A percentile compares a stretch with the other conserved stretches of the same genome.
Evolutionary conservation across 2,329 filamentous ascomycete genomes (phyloP).

Genomic region (Penicillium sp.): DNA sequence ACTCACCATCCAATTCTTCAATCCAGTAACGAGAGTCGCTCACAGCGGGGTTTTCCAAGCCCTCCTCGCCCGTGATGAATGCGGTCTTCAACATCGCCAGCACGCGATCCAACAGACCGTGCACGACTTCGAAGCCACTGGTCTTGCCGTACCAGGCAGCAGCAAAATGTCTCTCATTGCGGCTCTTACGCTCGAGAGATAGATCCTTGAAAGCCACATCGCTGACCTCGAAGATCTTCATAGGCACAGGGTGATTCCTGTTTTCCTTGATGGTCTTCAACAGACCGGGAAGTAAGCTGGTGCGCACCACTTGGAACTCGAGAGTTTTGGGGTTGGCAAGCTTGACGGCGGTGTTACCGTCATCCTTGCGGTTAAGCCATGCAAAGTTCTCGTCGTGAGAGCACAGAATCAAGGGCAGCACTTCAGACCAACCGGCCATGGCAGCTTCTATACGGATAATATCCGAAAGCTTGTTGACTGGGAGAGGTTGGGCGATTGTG

Average conservation of each 20-base stretch:
- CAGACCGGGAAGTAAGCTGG: constrained; percentile 77
- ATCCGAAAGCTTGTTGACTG: constrained; percentile 91
- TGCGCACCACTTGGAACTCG: constrained; percentile 91
- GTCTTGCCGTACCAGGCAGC: constrained; percentile 93
- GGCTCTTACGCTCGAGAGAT: constrained; percentile 73
- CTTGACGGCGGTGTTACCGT: constrained; percentile 75
- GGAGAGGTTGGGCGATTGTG: constrained; percentile 79
- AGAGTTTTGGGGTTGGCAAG: constrained; percentile 89
- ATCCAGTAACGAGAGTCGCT: constrained; percentile 81
- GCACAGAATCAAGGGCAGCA: constrained; percentile 93
- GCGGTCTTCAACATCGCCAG: constrained; percentile 85
- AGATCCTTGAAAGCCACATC: constrained; percentile 91
- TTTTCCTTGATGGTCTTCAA: constrained; percentile 94
- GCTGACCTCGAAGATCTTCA: constrained; percentile 87
- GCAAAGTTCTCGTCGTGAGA: constrained; percentile 97
- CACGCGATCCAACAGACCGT: constrained; percentile 86
- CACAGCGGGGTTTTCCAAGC: constrained; percentile 56
- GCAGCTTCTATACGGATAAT: constrained; percentile 85
- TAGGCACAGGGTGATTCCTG: constrained; percentile 79
- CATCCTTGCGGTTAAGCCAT: constrained; percentile 87
- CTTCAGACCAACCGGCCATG: constrained; percentile 94
- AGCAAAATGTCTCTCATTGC: constrained; percentile 94
- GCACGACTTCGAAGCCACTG: constrained; percentile 91
- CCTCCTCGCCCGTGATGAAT: constrained; percentile 74
- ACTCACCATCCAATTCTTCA: constrained; percentile 72